phyloP scores from a whole-genome alignment of 106 monocot genomes.

The Ottelia alismoides region DNA sequence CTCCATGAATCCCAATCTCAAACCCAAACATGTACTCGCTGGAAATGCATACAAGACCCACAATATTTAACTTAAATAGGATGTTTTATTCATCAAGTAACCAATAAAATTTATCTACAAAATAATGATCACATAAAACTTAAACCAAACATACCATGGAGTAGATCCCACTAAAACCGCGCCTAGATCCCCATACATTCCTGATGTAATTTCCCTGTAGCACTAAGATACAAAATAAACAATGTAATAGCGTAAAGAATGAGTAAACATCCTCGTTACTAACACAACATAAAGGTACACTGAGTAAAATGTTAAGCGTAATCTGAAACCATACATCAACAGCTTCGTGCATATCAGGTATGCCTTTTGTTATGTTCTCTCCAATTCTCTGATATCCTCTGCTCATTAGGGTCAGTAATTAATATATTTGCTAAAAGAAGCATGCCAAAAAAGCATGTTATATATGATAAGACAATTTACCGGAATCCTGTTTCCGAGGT shows the following conservation, averaged over 20 bases:
- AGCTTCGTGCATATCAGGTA: constrained; percentile 92
- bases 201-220: constrained; percentile 53
- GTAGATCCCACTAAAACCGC: constrained; percentile 61
- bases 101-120: neutral
- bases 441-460: no score
- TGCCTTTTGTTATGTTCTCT: constrained; percentile 83
- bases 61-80: no score
- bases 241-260: neutral
- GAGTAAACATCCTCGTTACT: neutral
- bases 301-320: neutral
- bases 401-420: neutral
- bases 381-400: constrained; percentile 88
- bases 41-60: no score
- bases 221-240: constrained; percentile 26
- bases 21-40: no score
- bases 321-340: constrained; percentile 63
- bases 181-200: constrained; percentile 65
- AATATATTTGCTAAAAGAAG: neutral
- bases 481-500: constrained; percentile 59
- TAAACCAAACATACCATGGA: constrained; percentile 47
- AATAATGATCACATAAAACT: neutral
- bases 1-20: no score
- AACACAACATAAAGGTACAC: neutral
- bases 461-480: no score
- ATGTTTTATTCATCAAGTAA: no score